phyloP scores from a whole-genome alignment of 2,329 filamentous ascomycete genomes.

The Penicillium olsonii region DNA sequence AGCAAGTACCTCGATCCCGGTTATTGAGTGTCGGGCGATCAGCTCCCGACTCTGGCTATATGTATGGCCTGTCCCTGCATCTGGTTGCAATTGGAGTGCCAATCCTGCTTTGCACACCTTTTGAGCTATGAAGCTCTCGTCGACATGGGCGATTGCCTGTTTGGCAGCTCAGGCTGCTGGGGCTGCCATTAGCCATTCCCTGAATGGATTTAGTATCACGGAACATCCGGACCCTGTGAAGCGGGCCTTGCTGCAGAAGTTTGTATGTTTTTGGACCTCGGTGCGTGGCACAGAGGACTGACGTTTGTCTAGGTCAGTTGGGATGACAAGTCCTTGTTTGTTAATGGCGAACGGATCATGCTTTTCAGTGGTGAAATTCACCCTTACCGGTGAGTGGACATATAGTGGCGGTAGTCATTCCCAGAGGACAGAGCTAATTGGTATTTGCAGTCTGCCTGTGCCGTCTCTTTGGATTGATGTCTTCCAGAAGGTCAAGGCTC shows the following conservation, averaged over 20 bases:
- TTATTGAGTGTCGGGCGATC: conserved; percentile 10
- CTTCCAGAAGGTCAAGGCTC: conserved; percentile 78
- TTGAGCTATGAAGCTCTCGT: conserved; percentile 41
- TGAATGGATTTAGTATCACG: conserved; percentile 50
- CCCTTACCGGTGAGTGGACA: conserved; percentile 56
- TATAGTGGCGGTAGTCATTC: background rate
- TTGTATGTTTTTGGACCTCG: conserved; percentile 44
- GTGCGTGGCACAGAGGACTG: background rate
- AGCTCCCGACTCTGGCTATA: conserved; percentile 13
- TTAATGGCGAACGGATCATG: conserved; percentile 69
- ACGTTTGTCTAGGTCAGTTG: conserved; percentile 58
- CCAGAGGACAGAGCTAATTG: conserved; percentile 2
- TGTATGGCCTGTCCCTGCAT: conserved; percentile 21
- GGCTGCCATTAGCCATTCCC: conserved; percentile 52
- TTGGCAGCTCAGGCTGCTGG: conserved; percentile 50
- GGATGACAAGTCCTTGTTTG: conserved; percentile 70
- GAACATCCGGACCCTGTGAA: conserved; percentile 42
- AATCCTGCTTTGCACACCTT: background rate
- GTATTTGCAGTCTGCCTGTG: conserved; percentile 55
- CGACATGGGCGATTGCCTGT: conserved; percentile 33
- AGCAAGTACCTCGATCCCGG: background rate
- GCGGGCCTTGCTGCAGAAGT: conserved; percentile 56
- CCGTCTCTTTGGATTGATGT: conserved; percentile 68
- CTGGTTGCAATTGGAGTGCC: background rate
- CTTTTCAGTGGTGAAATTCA: conserved; percentile 76